phyloP scores from a whole-genome alignment of 495 filamentous ascomycete species.

The Tuber indicum region DNA sequence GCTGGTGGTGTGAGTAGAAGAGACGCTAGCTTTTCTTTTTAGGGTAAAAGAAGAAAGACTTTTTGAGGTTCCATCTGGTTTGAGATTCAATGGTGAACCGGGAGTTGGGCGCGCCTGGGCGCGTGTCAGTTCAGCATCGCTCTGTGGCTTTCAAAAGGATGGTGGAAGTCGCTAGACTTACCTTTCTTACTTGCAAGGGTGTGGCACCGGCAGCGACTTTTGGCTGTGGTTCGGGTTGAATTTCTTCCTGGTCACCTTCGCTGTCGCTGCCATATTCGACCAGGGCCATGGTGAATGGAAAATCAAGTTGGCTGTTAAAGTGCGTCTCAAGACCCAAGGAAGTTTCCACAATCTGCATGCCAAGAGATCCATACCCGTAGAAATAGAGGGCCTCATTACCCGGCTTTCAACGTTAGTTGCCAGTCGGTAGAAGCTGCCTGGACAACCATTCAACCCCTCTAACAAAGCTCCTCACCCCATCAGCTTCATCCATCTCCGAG shows the following conservation, averaged over 20 bases:
- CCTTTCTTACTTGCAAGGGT: conserved; percentile 32
- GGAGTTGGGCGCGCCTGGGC: conserved; percentile 30
- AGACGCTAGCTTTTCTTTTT: not conserved
- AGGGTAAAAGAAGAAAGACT: not conserved
- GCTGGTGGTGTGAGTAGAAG: not conserved
- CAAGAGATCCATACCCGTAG: not conserved
- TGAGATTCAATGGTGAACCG: conserved; percentile 14
- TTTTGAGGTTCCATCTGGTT: not conserved
- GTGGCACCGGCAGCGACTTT: conserved; percentile 10
- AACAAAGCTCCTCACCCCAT: conserved; percentile 16
- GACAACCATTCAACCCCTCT: conserved; percentile 28
- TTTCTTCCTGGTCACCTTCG: conserved; percentile 32
- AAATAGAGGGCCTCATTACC: conserved; percentile 11
- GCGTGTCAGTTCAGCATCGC: conserved; percentile 29
- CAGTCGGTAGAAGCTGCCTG: conserved; percentile 17
- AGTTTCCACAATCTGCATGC: conserved; percentile 11
- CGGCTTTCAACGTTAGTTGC: conserved; percentile 18
- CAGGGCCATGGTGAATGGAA: conserved; percentile 29
- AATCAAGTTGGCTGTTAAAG: conserved; percentile 1
- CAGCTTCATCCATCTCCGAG: conserved; percentile 24
- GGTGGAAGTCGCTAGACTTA: conserved; percentile 18
- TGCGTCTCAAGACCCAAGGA: not conserved
- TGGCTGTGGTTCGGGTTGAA: conserved; percentile 11
- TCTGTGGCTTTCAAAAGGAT: not conserved
- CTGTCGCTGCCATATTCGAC: conserved; percentile 42